phyloP scores from a whole-genome alignment of 2,329 filamentous ascomycete genomes.

The Penicillium sclerotigenum region DNA sequence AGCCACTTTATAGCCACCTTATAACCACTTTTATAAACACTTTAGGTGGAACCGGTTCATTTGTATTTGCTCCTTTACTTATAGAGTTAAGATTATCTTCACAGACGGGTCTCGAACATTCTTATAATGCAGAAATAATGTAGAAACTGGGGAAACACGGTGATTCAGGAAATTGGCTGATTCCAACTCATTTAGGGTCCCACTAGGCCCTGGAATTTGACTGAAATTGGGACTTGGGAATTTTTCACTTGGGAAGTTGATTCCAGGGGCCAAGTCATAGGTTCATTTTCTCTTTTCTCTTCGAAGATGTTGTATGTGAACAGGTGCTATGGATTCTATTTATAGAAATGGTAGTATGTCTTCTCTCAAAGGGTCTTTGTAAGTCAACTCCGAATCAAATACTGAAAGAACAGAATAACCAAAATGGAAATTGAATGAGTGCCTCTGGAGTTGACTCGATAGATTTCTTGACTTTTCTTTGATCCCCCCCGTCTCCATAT shows the following conservation, averaged over 20 bases:
- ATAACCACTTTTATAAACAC: background rate
- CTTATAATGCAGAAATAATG: background rate
- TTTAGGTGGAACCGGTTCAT: background rate
- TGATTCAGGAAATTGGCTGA: background rate
- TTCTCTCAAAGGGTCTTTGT: background rate
- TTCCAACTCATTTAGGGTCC: background rate
- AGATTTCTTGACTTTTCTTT: background rate
- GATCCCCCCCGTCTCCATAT: background rate
- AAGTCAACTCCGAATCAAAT: background rate
- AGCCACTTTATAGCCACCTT: background rate
- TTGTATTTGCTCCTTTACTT: background rate
- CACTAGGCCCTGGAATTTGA: background rate
- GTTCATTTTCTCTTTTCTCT: background rate
- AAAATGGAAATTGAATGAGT: background rate
- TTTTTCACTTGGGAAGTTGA: background rate
- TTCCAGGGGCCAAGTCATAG: background rate
- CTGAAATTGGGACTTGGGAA: background rate
- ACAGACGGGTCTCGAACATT: background rate
- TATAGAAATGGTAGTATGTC: background rate
- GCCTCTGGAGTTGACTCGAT: background rate
- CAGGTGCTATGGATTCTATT: background rate
- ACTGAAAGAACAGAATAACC: background rate
- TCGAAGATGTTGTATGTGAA: background rate
- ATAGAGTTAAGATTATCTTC: background rate
- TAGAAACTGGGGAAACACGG: background rate